Base-by-base conservation (phyloP, 225 moss, liverwort and hornwort species). In the Sphagnum tenellum region DNA sequence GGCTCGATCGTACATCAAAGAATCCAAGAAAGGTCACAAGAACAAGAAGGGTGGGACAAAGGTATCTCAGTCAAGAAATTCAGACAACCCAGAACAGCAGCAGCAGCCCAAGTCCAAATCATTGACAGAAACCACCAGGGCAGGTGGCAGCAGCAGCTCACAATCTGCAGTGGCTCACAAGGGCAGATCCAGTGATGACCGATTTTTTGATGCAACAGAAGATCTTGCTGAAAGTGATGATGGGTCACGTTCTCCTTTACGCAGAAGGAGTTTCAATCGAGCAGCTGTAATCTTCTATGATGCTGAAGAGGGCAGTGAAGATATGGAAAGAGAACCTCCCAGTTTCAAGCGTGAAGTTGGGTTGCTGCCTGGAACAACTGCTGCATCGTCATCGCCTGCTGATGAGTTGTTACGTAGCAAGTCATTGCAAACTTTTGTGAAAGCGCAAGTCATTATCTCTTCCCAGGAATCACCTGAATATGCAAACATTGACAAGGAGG, bases 171-270 rank as follows among this genome's bases (percentile, higher is more conserved):
- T 29, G 29, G 29, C 29, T 29, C 29, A 29, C 29, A 52, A 52
- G 52, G 52, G 52, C 9, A 9, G 52, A 5, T 52, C 52, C 2
- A 85, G 76, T 74, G 83, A 72, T 65, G 96, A 98, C 14, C 86
- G 86, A 56, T 98, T 90, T 67, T 98, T 98, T 73, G 96, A 98
- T 82, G 96, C 96, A 45, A 75, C 69, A 11, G 96, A 52, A 52
- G 6, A 52, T 9, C 52, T 52, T 6, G 9, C 90, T 68, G 96
- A 98, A 1, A 80, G 77, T 72, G 84, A 72, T 71, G 84, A 84
- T 59, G 75, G 73, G 58, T 64, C 59, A 9, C 70, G 68, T 0
- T 73, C 61, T 63, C 75, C 80, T 61, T 75, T 71, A 13, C 57
- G 44, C 61, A 71, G 51, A 5, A 57, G 62, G 50, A 78, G 73